Conservation (phyloP, 495 filamentous ascomycete species). For the Schizothecium vesticola region DNA sequence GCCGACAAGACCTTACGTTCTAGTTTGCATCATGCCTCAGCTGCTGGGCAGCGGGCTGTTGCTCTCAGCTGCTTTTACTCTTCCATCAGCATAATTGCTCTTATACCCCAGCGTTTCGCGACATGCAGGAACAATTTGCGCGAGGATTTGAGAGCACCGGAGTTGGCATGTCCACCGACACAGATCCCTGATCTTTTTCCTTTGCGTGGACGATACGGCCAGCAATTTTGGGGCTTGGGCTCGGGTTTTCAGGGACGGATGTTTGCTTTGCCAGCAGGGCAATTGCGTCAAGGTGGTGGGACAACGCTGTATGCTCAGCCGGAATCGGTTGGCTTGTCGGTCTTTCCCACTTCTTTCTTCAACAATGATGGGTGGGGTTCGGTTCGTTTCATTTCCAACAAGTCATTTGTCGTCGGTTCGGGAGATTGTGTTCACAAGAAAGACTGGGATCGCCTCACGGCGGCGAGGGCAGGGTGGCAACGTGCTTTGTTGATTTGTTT, state of each 20-base stretch:
- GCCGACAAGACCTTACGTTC: neutral
- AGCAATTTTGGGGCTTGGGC: neutral
- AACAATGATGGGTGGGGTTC: neutral
- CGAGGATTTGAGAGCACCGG: neutral
- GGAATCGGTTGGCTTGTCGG: neutral
- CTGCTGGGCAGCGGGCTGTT: neutral
- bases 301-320: neutral
- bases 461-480: neutral
- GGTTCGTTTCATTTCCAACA: neutral
- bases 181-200: neutral
- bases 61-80: neutral
- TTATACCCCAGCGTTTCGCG: neutral
- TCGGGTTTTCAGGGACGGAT: neutral
- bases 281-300: neutral
- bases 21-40: neutral
- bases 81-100: neutral
- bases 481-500: neutral
- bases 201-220: neutral
- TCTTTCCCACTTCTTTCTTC: neutral
- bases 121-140: neutral
- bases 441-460: constrained; percentile 14
- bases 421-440: constrained; percentile 9
- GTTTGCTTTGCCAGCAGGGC: neutral
- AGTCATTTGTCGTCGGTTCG: constrained; percentile 1
- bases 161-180: neutral